phyloP scores from a whole-genome alignment of 2,329 filamentous ascomycete genomes.

The Xylaria sp. region DNA sequence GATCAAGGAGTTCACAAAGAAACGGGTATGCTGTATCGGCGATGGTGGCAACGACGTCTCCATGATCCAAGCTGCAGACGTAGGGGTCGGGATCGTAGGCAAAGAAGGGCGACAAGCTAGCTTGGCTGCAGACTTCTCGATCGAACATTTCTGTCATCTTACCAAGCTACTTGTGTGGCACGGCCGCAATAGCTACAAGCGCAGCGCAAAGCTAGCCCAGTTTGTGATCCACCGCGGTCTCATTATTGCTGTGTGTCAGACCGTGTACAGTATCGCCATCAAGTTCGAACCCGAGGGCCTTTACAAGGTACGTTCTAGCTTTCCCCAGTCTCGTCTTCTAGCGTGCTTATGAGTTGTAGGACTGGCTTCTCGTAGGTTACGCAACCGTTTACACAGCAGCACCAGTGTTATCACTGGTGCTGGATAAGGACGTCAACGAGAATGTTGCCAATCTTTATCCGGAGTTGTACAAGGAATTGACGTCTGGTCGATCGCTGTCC shows the following conservation, averaged over 20 bases:
- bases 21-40: constrained; percentile 96
- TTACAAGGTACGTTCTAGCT: constrained; percentile 69
- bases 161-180: constrained; percentile 99
- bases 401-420: constrained; percentile 90
- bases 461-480: constrained; percentile 98
- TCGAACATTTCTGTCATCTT: constrained; percentile 93
- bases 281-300: constrained; percentile 93
- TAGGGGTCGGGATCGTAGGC: constrained; percentile 96
- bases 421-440: constrained; percentile 96
- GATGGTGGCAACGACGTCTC: constrained; percentile 98
- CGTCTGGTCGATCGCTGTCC: constrained; percentile 82
- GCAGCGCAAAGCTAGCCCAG: constrained; percentile 92
- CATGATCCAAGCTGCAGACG: constrained; percentile 99
- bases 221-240: constrained; percentile 98
- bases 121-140: constrained; percentile 94
- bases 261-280: constrained; percentile 94
- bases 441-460: constrained; percentile 93
- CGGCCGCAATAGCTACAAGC: constrained; percentile 95
- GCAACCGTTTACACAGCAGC: constrained; percentile 94
- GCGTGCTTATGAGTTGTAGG: constrained; percentile 55
- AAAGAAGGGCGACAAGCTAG: constrained; percentile 97
- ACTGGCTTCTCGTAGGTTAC: constrained; percentile 97
- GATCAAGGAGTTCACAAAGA: constrained; percentile 91
- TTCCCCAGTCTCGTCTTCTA: constrained; percentile 8
- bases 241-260: constrained; percentile 95